These are phyloP conservation scores for Paracorniculantispora psalliotae DNA, from an alignment of 2,329 filamentous ascomycete genomes.

Conservation along the genomic window DNA sequence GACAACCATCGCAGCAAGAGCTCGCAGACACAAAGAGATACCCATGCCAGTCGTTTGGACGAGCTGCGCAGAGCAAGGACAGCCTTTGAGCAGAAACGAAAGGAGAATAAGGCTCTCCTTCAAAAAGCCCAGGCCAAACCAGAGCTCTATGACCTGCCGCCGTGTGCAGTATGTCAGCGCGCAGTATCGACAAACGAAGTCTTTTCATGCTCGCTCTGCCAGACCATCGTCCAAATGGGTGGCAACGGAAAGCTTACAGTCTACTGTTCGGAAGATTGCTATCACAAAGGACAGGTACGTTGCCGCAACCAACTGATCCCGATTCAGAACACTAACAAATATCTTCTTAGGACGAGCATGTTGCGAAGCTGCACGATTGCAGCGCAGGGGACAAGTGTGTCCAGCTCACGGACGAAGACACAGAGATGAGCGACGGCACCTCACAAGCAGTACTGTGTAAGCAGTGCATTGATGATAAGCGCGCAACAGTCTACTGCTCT, in stretches of 20 bases:
- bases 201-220: constrained; percentile 41
- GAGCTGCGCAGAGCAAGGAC: constrained; percentile 44
- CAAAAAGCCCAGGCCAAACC: constrained; percentile 27
- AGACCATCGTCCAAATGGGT: constrained; percentile 36
- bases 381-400: constrained; percentile 36
- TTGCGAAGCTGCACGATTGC: constrained; percentile 36
- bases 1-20: constrained; percentile 27
- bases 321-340: neutral
- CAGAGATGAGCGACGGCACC: constrained; percentile 32
- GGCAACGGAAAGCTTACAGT: constrained; percentile 32
- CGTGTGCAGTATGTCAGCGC: constrained; percentile 36
- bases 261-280: constrained; percentile 43
- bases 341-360: constrained; percentile 35
- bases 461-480: constrained; percentile 35
- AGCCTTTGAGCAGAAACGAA: constrained; percentile 43
- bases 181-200: constrained; percentile 31
- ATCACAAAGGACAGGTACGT: constrained; percentile 37
- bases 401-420: constrained; percentile 35
- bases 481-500: constrained; percentile 39
- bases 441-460: constrained; percentile 34
- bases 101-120: constrained; percentile 31
- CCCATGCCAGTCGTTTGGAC: constrained; percentile 35
- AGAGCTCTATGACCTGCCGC: constrained; percentile 33
- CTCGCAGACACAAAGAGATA: constrained; percentile 33
- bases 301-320: too few relatives aligned